A percentile compares a stretch with the other conserved stretches of the same genome.
Evolutionary conservation across 2,329 filamentous ascomycete species (phyloP).

Genomic region (Microsporum ferrugineum): DNA sequence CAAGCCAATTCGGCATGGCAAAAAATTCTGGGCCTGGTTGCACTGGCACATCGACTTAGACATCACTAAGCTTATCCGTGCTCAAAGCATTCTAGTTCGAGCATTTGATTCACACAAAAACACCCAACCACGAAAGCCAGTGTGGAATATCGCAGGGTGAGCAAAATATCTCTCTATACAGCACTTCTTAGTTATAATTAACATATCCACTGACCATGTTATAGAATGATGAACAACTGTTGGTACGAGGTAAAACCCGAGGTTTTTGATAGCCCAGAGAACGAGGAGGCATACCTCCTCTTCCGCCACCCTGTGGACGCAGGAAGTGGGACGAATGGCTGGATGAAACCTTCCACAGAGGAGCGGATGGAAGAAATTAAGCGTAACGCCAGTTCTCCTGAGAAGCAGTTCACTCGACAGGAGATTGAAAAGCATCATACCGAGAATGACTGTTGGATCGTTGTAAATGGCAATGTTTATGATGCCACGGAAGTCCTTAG

Average conservation of each 20-base stretch:
- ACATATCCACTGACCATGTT: neutral
- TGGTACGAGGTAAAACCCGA: slow-evolving; percentile 39
- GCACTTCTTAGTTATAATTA: neutral
- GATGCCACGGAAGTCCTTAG: slow-evolving; percentile 38
- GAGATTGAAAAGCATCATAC: slow-evolving; percentile 44
- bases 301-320: slow-evolving; percentile 41
- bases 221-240: slow-evolving; percentile 45
- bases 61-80: slow-evolving; percentile 33
- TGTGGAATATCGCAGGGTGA: slow-evolving; percentile 40
- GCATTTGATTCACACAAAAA: slow-evolving; percentile 43
- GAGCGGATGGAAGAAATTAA: slow-evolving; percentile 37
- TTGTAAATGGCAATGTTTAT: slow-evolving; percentile 42
- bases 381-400: slow-evolving; percentile 34
- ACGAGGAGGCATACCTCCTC: slow-evolving; percentile 25
- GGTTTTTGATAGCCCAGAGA: slow-evolving; percentile 25
- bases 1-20: slow-evolving; percentile 40
- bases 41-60: slow-evolving; percentile 43
- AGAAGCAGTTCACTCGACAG: slow-evolving; percentile 43
- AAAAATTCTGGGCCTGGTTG: slow-evolving; percentile 45
- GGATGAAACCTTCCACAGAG: slow-evolving; percentile 41
- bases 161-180: neutral
- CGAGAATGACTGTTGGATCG: slow-evolving; percentile 43
- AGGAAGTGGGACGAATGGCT: slow-evolving; percentile 35
- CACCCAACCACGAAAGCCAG: slow-evolving; percentile 37
- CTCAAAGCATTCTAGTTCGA: slow-evolving; percentile 36